Base-by-base conservation (phyloP, 306 rosid species). In the Corylus americana region DNA sequence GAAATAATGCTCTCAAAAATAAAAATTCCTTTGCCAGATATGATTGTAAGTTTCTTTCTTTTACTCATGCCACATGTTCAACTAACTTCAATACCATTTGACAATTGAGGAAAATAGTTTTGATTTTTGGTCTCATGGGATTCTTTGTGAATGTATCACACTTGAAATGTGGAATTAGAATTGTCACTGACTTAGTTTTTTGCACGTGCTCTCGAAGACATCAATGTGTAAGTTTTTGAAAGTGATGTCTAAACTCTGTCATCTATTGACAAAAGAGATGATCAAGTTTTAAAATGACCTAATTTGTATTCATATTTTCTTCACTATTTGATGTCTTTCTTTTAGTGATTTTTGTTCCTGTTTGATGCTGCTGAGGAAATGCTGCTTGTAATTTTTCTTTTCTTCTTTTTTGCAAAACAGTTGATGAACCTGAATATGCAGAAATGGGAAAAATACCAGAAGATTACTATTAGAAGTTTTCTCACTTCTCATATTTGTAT, bases 1-100 rank as follows among this genome's bases (percentile, higher is more conserved):
- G 92, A 88, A 79, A 88, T 88, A 74, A 88, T 88, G 92, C 90
- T 88, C 35, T 84, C 92, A 79, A 88, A 88, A 79, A 82, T 88
- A 66, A 88, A 88, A 82, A 79, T 88, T 59, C 90, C 92, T 37
- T 73, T 88, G 81, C 85, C 92, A 44, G 92, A 88, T 31, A 82
- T 88, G 90, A 82, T 88, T 50, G 92, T 88, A 86, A 86, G 92
- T 84, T 75, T 49, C 25, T 70, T 82, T 55, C 16, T 76, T 29
- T 25, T 47, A 12, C 69, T 71, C 17, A 50, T 55, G 55, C 59
- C 62, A 39, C 55, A 12, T 55, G 3, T 55, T 35, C 48, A 35
- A 16, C 45, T 68, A 68, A 18, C 27, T 42, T 7, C 25, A 68
- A 68, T 68, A 1, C 49, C 7, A 37, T 37, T 37, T 64, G 70